phyloP scores from a whole-genome alignment of 1,284 basidiomycete genomes.

The Wallemia hederae region DNA sequence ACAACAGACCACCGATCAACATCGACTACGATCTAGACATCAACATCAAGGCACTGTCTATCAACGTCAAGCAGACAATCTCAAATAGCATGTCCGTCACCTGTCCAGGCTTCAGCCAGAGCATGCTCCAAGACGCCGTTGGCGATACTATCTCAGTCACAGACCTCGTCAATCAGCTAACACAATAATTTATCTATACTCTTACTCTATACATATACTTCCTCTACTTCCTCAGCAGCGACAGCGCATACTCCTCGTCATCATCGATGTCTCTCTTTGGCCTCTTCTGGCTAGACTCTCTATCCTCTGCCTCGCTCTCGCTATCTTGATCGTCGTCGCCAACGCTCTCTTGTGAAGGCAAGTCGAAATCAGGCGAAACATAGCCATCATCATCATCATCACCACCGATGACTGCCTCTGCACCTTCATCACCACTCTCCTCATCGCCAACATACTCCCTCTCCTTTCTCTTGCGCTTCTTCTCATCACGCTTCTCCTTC shows the following conservation, averaged over 20 bases:
- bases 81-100: not conserved
- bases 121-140: not conserved
- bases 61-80: not conserved
- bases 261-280: not conserved
- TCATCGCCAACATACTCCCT: constrained; percentile 28
- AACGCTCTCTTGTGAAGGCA: constrained; percentile 18
- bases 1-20: not conserved
- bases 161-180: not conserved
- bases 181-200: not conserved
- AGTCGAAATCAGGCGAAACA: constrained; percentile 37
- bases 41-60: not conserved
- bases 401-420: constrained; percentile 5
- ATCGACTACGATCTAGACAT: not conserved
- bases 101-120: not conserved
- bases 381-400: constrained; percentile 21
- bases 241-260: not conserved
- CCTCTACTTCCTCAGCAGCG: not conserved
- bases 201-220: not conserved
- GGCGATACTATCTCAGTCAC: not conserved
- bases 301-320: not conserved
- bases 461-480: constrained; percentile 57
- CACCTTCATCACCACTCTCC: constrained; percentile 23
- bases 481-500: constrained; percentile 58
- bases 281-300: not conserved
- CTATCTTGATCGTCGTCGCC: constrained; percentile 19